Percentiles rank a stretch among this genome's conserved stretches.
Evolutionary conservation across 164 flowering plant species (phyloP).

Genomic region (Sedum album): DNA sequence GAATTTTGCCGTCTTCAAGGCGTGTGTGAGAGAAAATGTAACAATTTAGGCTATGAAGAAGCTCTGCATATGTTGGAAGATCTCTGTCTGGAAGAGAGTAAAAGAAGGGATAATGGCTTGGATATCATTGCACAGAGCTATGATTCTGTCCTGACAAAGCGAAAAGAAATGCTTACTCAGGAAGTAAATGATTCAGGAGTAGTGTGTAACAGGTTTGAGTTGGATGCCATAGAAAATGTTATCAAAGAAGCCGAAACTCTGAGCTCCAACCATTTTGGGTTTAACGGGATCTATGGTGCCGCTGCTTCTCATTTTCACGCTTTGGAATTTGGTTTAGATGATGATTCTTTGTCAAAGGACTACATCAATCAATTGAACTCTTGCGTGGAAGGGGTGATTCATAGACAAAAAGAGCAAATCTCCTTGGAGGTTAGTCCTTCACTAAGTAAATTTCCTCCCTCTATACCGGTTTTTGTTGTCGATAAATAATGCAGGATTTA

Average conservation of each 20-base stretch:
- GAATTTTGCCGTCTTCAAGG: conserved; percentile 67
- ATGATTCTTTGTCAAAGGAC: conserved; percentile 70
- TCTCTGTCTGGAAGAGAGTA: conserved; percentile 72
- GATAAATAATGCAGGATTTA: neutral
- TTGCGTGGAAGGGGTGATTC: conserved; percentile 64
- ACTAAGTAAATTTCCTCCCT: conserved; percentile 9
- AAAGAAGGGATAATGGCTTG: conserved; percentile 50
- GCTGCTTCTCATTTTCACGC: conserved; percentile 58
- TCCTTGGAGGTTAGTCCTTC: conserved; percentile 61
- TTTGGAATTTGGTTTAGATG: conserved; percentile 69
- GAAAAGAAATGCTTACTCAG: conserved; percentile 62
- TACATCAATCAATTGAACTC: conserved; percentile 59
- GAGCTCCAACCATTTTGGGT: conserved; percentile 53
- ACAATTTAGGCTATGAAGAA: conserved; percentile 70
- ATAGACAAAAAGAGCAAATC: conserved; percentile 74
- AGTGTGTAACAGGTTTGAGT: conserved; percentile 52
- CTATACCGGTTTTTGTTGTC: neutral
- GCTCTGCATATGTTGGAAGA: conserved; percentile 74
- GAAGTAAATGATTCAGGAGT: conserved; percentile 37
- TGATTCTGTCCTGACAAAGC: conserved; percentile 58
- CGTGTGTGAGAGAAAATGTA: conserved; percentile 78
- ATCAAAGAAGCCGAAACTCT: conserved; percentile 75
- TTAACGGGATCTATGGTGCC: conserved; percentile 53
- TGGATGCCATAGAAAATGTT: conserved; percentile 62
- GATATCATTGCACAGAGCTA: conserved; percentile 42